Evolutionary conservation across 2,329 filamentous ascomycete genomes (phyloP).

Genomic region (Neonectria coccinea): DNA sequence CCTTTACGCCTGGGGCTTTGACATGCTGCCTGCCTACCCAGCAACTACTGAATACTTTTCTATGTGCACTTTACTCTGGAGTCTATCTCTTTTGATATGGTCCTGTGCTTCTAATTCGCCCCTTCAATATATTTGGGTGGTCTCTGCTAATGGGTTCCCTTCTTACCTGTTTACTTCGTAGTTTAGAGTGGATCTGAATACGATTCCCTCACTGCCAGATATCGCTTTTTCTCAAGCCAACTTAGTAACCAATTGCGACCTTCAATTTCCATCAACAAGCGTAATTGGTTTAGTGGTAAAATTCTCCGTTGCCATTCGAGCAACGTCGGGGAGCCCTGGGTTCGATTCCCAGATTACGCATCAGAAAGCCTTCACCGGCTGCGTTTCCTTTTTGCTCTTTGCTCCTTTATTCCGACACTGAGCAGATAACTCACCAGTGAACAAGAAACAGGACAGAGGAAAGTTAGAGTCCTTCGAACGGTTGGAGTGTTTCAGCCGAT

Average conservation of each 20-base stretch:
- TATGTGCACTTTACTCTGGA: too few relatives aligned
- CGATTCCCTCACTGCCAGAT: background rate
- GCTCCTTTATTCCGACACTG: background rate
- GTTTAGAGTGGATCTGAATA: background rate
- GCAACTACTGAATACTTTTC: too few relatives aligned
- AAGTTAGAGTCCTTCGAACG: too few relatives aligned
- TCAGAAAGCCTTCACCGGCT: background rate
- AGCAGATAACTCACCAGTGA: too few relatives aligned
- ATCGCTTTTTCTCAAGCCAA: background rate
- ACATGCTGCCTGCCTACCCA: too few relatives aligned
- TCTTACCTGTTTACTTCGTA: too few relatives aligned
- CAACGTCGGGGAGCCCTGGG: slow-evolving; percentile 8
- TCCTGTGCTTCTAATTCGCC: too few relatives aligned
- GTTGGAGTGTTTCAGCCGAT: background rate
- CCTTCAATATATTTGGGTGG: background rate
- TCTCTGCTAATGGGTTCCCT: background rate
- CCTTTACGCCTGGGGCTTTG: background rate
- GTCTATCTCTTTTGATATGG: too few relatives aligned
- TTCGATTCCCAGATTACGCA: slow-evolving; percentile 12
- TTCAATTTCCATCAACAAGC: background rate
- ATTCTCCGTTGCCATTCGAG: slow-evolving; percentile 12
- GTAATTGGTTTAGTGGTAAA: slow-evolving; percentile 13
- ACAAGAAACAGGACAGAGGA: too few relatives aligned
- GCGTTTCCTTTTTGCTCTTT: background rate
- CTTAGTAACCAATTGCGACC: background rate